Evolutionary conservation across 73 alveolate genomes (phyloP).

Genomic region (Paraurostyla sp.): DNA sequence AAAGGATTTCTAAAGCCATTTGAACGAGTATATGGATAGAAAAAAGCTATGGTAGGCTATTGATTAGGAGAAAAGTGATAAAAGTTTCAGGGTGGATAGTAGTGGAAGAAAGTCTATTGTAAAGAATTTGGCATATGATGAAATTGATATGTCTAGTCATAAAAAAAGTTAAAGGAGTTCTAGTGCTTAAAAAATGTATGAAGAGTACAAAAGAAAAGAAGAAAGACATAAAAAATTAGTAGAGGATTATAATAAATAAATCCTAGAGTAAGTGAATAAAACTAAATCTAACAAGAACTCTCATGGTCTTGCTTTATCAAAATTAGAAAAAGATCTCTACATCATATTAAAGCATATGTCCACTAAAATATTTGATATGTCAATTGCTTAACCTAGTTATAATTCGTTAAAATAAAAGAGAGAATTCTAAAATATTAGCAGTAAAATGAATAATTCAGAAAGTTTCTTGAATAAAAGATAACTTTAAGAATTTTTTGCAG

Average conservation of each 20-base stretch:
- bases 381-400: no score
- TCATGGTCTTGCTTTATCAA: neutral
- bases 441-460: neutral
- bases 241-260: neutral
- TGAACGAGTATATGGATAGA: neutral
- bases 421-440: neutral
- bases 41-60: neutral
- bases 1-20: neutral
- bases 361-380: no score
- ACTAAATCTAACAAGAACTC: conserved; percentile 15
- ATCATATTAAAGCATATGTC: neutral
- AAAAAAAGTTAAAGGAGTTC: neutral
- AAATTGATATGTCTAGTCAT: no score
- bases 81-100: neutral
- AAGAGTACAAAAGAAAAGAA: neutral
- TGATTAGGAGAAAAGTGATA: no score
- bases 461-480: neutral
- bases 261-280: neutral
- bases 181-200: neutral
- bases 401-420: no score
- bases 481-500: neutral
- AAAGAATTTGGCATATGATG: no score
- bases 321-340: conserved; percentile 1
- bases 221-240: neutral
- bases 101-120: neutral